phyloP scores from a whole-genome alignment of 83 land plant species.

The Picea engelmannii region DNA sequence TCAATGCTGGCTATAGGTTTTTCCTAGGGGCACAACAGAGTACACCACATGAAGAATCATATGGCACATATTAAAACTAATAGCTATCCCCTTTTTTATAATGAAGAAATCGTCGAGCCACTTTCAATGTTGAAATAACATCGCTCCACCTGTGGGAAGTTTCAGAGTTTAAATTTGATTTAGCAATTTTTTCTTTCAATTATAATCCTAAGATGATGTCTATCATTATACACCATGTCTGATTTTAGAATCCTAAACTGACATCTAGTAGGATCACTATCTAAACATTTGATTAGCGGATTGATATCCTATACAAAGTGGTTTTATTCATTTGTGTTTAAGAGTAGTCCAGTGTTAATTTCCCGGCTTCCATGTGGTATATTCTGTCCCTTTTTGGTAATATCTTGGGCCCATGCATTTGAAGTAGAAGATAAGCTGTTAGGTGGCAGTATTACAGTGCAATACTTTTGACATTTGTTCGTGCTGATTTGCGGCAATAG shows the following conservation, averaged over 20 bases:
- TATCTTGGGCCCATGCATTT: not conserved
- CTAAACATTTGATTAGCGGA: not conserved
- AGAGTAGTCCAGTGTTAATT: not conserved
- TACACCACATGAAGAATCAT: no score
- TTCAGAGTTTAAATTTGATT: no score
- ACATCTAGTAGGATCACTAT: not conserved
- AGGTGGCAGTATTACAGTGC: not conserved
- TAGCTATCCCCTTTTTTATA: no score
- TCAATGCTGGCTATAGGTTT: no score
- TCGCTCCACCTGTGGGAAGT: no score
- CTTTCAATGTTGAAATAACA: no score
- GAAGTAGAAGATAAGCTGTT: not conserved
- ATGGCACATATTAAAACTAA: no score
- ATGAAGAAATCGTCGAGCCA: no score
- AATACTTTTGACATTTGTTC: not conserved
- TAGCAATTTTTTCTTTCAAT: not conserved
- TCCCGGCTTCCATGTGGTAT: not conserved
- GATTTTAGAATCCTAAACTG: not conserved
- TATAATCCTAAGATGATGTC: not conserved
- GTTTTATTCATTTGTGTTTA: not conserved
- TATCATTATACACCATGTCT: not conserved
- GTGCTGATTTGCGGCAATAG: conserved; percentile 13
- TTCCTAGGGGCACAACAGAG: no score
- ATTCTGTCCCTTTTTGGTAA: not conserved
- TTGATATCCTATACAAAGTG: not conserved